These are phyloP conservation scores for Fragilaria radians DNA, from an alignment of 108 stramenopile species.

Conservation along the genomic window DNA sequence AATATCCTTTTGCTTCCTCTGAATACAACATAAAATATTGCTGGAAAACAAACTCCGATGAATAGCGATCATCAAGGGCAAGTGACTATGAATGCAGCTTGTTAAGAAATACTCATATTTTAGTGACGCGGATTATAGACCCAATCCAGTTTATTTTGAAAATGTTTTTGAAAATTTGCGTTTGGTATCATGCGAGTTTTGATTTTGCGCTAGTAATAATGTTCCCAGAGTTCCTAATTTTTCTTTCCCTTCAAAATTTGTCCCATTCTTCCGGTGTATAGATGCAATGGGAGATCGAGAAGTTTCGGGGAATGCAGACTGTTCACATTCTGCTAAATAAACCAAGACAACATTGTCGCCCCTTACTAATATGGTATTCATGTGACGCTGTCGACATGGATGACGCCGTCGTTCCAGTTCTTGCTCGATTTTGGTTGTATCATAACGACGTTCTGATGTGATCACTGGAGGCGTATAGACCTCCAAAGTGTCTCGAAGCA, in stretches of 20 bases:
- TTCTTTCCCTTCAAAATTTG: not conserved
- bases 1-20: too few species aligned
- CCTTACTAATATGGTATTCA: constrained; percentile 65
- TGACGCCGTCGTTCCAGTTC: constrained; percentile 25
- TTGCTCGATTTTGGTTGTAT: constrained; percentile 26
- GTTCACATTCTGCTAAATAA: constrained; percentile 55
- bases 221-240: not conserved
- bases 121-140: too few species aligned
- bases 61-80: too few species aligned
- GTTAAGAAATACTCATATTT: too few species aligned
- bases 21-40: too few species aligned
- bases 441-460: constrained; percentile 9
- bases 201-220: not conserved
- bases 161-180: too few species aligned
- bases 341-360: constrained; percentile 81
- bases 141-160: too few species aligned
- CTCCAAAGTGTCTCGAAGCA: constrained; percentile 72
- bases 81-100: too few species aligned
- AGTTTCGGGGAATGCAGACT: constrained; percentile 28
- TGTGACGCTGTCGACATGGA: constrained; percentile 40
- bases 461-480: constrained; percentile 45
- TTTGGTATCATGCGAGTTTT: not conserved
- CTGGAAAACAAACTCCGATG: too few species aligned
- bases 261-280: not conserved
- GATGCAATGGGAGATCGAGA: constrained; percentile 2